These are phyloP conservation scores for Fraxinus sp. DNA, from an alignment of 305 asterid genomes.

Conservation along the genomic window DNA sequence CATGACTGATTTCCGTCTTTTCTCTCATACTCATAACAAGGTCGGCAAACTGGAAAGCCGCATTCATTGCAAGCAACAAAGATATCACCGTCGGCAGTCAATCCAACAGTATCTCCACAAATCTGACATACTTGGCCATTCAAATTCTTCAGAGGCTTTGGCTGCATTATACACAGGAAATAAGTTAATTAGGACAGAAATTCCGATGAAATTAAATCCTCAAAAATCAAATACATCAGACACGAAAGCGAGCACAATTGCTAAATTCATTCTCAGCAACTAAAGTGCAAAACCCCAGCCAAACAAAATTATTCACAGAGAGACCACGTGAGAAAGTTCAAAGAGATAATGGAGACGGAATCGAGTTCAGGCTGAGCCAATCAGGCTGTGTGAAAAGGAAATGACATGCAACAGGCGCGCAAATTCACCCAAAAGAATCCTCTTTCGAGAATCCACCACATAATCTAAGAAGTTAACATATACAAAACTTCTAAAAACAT, in stretches of 20 bases:
- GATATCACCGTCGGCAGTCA: constrained; percentile 42
- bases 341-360: not conserved
- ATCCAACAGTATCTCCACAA: constrained; percentile 73
- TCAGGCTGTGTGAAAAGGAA: not conserved
- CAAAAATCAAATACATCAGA: not conserved
- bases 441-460: not conserved
- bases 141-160: constrained; percentile 51
- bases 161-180: constrained; percentile 35
- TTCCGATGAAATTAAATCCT: constrained; percentile 7
- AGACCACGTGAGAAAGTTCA: not conserved
- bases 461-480: not conserved
- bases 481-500: not conserved
- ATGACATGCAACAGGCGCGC: not conserved
- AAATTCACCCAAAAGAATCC: not conserved
- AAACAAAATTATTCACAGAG: not conserved
- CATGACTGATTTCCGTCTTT: constrained; percentile 72
- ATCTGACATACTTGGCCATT: constrained; percentile 66
- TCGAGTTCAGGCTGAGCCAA: not conserved
- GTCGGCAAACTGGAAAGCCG: constrained; percentile 72
- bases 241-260: not conserved
- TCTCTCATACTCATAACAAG: constrained; percentile 75
- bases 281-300: not conserved
- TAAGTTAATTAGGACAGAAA: not conserved
- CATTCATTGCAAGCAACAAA: constrained; percentile 80
- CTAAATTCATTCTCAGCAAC: not conserved